Evolutionary conservation across 1,284 basidiomycete species (phyloP).

Genomic region (Puccinia triticina): DNA sequence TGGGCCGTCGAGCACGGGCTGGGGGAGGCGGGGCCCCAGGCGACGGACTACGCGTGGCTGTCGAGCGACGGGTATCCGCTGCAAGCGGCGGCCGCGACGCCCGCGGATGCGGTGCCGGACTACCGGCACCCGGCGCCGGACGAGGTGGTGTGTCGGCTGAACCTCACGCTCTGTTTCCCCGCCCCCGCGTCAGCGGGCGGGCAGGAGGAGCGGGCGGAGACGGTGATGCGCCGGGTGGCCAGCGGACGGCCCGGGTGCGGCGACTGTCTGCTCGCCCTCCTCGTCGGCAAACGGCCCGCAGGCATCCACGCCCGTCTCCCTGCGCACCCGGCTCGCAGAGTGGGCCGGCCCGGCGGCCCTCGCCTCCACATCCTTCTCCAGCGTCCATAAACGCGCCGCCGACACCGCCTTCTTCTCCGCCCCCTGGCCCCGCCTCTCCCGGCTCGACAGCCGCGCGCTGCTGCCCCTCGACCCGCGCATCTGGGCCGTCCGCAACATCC

Average conservation of each 20-base stretch:
- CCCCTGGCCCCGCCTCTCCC: neutral
- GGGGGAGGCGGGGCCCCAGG: neutral
- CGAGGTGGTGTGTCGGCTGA: slow-evolving; percentile 19
- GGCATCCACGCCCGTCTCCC: slow-evolving; percentile 16
- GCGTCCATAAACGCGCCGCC: neutral
- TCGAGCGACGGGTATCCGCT: slow-evolving; percentile 46
- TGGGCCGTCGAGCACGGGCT: slow-evolving; percentile 20
- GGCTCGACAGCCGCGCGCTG: neutral
- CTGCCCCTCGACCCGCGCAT: neutral
- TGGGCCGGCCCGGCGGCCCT: neutral
- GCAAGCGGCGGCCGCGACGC: neutral
- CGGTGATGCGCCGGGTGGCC: neutral
- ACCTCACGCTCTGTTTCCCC: slow-evolving; percentile 17
- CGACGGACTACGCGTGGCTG: slow-evolving; percentile 33
- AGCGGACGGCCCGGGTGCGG: slow-evolving; percentile 25
- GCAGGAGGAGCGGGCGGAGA: neutral
- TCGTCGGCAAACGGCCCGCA: neutral
- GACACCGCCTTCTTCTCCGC: neutral
- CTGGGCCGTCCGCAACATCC: slow-evolving; percentile 24
- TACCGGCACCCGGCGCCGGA: neutral
- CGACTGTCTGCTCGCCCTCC: slow-evolving; percentile 31
- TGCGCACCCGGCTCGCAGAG: neutral
- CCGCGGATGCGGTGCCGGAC: neutral
- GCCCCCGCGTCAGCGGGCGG: neutral
- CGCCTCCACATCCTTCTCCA: neutral